Conservation (phyloP, 176 grass and related monocot species). For the Puya raimondii region DNA sequence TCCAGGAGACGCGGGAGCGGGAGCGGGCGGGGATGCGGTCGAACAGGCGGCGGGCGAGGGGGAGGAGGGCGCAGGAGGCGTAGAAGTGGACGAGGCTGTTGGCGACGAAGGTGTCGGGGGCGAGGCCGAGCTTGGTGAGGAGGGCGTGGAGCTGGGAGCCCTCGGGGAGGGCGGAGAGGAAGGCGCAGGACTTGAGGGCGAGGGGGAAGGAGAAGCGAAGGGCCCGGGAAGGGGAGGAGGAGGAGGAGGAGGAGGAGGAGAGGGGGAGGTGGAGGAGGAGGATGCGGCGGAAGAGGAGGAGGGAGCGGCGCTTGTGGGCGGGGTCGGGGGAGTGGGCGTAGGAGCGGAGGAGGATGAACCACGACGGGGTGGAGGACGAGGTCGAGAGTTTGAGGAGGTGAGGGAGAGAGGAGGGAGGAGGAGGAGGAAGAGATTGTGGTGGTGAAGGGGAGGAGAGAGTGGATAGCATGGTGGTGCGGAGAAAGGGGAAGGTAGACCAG, state of each 20-base stretch:
- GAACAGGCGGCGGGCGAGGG: constrained; percentile 39
- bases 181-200: constrained; percentile 61
- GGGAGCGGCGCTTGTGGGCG: constrained; percentile 23
- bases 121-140: constrained; percentile 46
- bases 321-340: constrained; percentile 43
- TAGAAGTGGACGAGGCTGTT: constrained; percentile 89
- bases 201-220: constrained; percentile 43
- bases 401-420: not conserved
- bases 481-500: too few relatives aligned
- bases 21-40: constrained; percentile 28
- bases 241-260: too few relatives aligned
- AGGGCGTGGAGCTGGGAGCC: constrained; percentile 76
- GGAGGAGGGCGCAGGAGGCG: constrained; percentile 50
- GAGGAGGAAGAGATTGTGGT: not conserved
- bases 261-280: constrained; percentile 32
- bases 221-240: constrained; percentile 3
- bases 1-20: constrained; percentile 72
- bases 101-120: constrained; percentile 44
- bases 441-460: not conserved
- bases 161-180: constrained; percentile 54
- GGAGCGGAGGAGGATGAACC: constrained; percentile 54
- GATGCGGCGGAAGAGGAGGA: constrained; percentile 47
- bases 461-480: not conserved
- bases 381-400: not conserved
- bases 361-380: constrained; percentile 13